Conservation (phyloP, 73 alveolate species). For the Tetrahymena borealis region DNA sequence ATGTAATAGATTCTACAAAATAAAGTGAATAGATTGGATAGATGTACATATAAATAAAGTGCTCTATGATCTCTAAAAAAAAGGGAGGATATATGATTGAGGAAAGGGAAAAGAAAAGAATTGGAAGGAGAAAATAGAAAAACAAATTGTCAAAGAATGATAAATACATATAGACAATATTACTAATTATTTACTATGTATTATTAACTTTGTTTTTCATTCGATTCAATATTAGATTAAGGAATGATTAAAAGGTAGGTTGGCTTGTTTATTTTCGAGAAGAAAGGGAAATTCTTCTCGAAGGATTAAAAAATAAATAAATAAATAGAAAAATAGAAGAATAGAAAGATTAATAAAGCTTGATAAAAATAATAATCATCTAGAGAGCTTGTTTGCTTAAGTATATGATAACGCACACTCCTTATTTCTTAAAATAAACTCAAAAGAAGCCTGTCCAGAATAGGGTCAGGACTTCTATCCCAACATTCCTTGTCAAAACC, state of each 20-base stretch:
- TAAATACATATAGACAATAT: no score
- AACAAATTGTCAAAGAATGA: no score
- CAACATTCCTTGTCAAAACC: conserved; percentile 47
- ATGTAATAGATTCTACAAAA: no score
- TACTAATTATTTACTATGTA: no score
- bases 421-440: background rate
- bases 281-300: background rate
- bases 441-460: background rate
- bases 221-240: no score
- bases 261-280: conserved; percentile 1
- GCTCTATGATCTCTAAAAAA: no score
- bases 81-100: no score
- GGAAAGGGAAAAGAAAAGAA: no score
- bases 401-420: background rate
- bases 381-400: background rate
- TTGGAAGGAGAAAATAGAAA: no score
- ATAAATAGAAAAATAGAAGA: background rate
- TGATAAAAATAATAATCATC: background rate
- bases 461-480: conserved; percentile 16
- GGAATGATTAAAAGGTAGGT: background rate
- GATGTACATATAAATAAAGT: no score
- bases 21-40: no score
- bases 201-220: no score
- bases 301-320: background rate
- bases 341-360: background rate